phyloP scores from a whole-genome alignment of 1,284 basidiomycete species.

The Spongispora temasekensis region DNA sequence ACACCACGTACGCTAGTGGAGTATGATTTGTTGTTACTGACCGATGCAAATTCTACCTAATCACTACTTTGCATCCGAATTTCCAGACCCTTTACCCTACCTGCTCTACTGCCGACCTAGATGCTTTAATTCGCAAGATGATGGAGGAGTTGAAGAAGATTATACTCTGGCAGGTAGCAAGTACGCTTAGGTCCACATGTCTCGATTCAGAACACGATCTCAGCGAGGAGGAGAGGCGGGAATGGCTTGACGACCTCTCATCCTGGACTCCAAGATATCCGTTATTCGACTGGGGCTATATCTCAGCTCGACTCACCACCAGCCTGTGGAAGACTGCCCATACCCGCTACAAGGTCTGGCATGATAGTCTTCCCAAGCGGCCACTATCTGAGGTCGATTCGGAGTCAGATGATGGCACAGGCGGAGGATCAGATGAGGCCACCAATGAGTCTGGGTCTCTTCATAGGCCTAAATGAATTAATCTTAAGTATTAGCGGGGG shows the following conservation, averaged over 20 bases:
- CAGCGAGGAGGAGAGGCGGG: no score
- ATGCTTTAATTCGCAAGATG: no score
- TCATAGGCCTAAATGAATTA: neutral
- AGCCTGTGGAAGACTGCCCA: neutral
- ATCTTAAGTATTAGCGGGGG: no score
- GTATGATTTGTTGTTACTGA: neutral
- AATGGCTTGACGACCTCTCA: no score
- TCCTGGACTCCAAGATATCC: no score
- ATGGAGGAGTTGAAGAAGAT: no score
- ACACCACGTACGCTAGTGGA: neutral
- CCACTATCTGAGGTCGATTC: neutral
- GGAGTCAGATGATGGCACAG: neutral
- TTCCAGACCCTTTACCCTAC: neutral
- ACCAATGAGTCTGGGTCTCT: neutral
- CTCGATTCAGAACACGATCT: no score
- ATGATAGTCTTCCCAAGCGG: neutral
- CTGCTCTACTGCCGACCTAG: no score
- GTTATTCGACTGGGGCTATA: neutral
- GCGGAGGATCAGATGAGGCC: neutral
- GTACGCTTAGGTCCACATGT: no score
- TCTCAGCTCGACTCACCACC: neutral
- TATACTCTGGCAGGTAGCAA: no score
- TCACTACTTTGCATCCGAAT: neutral
- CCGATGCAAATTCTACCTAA: neutral
- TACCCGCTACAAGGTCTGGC: neutral